A percentile compares a stretch with the other conserved stretches of the same genome.
Conservation (phyloP, 1,284 basidiomycete species). For the Marasmius oreades region DNA sequence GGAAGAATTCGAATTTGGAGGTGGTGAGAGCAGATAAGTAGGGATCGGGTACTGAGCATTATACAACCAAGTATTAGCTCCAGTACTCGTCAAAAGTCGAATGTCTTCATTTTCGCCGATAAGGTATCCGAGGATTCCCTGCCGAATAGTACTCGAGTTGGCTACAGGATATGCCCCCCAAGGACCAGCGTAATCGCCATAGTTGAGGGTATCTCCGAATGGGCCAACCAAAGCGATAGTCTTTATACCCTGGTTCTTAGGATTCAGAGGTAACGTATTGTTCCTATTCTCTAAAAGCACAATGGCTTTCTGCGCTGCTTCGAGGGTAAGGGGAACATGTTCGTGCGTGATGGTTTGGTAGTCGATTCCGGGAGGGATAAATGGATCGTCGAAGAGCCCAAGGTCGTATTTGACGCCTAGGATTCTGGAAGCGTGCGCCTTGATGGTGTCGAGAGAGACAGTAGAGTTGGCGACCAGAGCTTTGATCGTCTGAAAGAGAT, state of each 20-base stretch:
- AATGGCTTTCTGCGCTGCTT: constrained; percentile 22
- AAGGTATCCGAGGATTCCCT: constrained; percentile 21
- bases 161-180: constrained; percentile 24
- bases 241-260: constrained; percentile 15
- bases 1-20: too few relatives aligned
- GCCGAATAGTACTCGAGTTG: constrained; percentile 22
- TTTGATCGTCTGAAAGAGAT: constrained; percentile 14
- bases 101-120: constrained; percentile 12
- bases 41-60: constrained; percentile 27
- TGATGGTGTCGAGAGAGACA: constrained; percentile 15
- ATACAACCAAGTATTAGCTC: constrained; percentile 26
- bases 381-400: constrained; percentile 25
- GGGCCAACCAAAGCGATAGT: constrained; percentile 25
- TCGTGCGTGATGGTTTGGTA: constrained; percentile 17
- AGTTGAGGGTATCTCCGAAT: constrained; percentile 25
- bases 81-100: constrained; percentile 23
- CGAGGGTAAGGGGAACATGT: constrained; percentile 23
- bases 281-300: constrained; percentile 25
- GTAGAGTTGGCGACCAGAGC: constrained; percentile 21
- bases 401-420: constrained; percentile 26
- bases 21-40: constrained; percentile 22
- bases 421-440: constrained; percentile 19
- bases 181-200: constrained; percentile 26
- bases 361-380: constrained; percentile 20
- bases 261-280: constrained; percentile 20